These are phyloP conservation scores for Phytophthora rubi DNA, from an alignment of 352 stramenopile species.

Conservation along the genomic window DNA sequence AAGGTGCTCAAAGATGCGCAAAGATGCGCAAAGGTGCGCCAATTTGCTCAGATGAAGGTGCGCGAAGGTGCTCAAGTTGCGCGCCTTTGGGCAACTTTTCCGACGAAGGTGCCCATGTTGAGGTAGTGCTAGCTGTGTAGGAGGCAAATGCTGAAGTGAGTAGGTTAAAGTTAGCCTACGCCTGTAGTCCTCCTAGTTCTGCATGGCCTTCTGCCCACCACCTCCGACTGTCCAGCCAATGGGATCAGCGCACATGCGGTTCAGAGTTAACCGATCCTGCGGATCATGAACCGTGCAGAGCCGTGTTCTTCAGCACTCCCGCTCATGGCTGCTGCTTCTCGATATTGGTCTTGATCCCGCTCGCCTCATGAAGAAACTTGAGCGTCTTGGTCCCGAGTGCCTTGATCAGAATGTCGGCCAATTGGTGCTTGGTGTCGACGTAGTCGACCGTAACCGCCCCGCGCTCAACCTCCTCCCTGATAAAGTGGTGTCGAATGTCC, in stretches of 20 bases:
- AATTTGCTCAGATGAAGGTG: too few species aligned
- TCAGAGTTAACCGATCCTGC: too few species aligned
- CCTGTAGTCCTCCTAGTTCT: neutral
- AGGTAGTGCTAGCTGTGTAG: neutral
- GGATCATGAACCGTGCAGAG: too few species aligned
- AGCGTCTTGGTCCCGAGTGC: slow-evolving; percentile 8
- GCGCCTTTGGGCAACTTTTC: too few species aligned
- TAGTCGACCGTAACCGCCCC: slow-evolving; percentile 8
- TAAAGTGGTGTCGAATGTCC: slow-evolving; percentile 10
- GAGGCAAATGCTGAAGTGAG: neutral
- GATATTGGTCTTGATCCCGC: slow-evolving; percentile 1
- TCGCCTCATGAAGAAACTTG: slow-evolving; percentile 2
- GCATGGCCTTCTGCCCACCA: neutral
- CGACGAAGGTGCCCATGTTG: neutral
- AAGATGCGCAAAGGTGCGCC: too few species aligned
- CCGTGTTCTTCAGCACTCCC: slow-evolving; percentile 17
- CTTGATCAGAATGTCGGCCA: slow-evolving; percentile 2
- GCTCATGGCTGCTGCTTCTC: slow-evolving; percentile 4
- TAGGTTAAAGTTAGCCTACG: neutral
- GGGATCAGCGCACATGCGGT: too few species aligned
- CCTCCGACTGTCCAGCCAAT: neutral
- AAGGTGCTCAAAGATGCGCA: too few species aligned
- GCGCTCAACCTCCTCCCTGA: slow-evolving; percentile 6
- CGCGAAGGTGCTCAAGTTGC: neutral
- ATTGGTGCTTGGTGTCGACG: slow-evolving; percentile 1